Base-by-base conservation (phyloP, 2,329 filamentous ascomycete genomes). In the Rutstroemia sp. region DNA sequence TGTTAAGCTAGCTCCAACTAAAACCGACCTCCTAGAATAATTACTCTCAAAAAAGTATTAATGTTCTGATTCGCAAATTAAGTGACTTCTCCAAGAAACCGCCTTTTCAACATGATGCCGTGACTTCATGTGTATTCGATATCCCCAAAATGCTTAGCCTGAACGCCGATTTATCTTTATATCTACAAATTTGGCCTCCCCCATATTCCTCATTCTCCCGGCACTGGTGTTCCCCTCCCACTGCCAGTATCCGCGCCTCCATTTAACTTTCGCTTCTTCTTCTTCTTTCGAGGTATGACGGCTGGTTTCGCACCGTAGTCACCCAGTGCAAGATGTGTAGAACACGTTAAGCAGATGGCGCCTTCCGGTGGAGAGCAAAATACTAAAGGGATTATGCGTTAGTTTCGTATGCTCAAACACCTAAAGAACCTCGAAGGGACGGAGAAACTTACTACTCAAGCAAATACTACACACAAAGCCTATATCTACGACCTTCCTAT, bases 391-490 rank as follows among this genome's bases (percentile, higher is more conserved):
- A 5, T 12, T 2, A 16, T 37, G 19, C 14, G 5, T 45, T 56
- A 30, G 19, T 14, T 10, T 25, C 34, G 8, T 21, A 41, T 6
- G 8, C 23, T n/a, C 23, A 25, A 7, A 27, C 38, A 19, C 12
- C 21, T 10, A 16, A 44, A 23, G 45, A 19, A 42, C 46, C 23
- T 16, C 12, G 8, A 39, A 54, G 44, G 37, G 48, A 10, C 48
- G 16, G 10, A 42, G 44, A 51, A 14, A 72, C 76, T 66, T 72
- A 81, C 78, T 99, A 71, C 89, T 95, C 46, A 99, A 76, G 69
- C 94, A 99, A 64, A 99, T 91, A 59, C 89, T 95, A 76, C 94
- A 99, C 39, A 99, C 92, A 69, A 89, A 99, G 8, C 92, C 94
- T 1, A 92, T 83, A 72, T 96, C 90, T 45, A 99, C 87, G 19